phyloP scores from a whole-genome alignment of 176 grass and related monocot genomes.

The Saccharum spontaneum region DNA sequence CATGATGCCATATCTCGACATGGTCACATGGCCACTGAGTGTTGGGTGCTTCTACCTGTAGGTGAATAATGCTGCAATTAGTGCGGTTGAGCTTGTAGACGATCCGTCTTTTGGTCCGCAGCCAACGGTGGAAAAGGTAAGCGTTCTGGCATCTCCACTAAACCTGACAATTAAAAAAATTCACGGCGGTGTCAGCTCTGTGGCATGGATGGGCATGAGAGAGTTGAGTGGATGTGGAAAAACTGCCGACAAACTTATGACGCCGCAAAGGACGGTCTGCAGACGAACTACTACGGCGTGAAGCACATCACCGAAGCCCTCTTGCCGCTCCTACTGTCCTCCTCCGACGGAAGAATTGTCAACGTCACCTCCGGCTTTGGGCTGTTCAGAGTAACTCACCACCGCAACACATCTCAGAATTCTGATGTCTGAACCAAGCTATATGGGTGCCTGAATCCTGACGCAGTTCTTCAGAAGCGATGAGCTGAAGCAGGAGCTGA shows the following conservation, averaged over 20 bases:
- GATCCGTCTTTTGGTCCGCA: not conserved
- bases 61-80: slow-evolving; percentile 37
- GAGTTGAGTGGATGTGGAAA: not conserved
- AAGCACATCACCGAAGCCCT: too few relatives aligned
- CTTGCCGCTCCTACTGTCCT: too few relatives aligned
- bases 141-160: not conserved
- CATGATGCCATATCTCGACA: not conserved
- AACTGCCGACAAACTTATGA: slow-evolving; percentile 17
- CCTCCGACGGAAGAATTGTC: too few relatives aligned
- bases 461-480: not conserved
- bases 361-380: too few relatives aligned
- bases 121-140: not conserved
- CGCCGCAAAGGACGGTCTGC: too few relatives aligned
- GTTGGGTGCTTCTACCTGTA: not conserved
- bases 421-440: too few relatives aligned
- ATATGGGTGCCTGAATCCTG: too few relatives aligned
- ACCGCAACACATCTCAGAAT: too few relatives aligned
- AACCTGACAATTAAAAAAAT: too few relatives aligned
- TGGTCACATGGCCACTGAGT: not conserved
- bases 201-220: not conserved
- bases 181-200: too few relatives aligned
- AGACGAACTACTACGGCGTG: too few relatives aligned
- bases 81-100: slow-evolving; percentile 29
- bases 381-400: too few relatives aligned
- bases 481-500: not conserved